Percentiles rank a stretch among this genome's conserved stretches.
Conservation (phyloP, 331 rosid genomes). For the Acacia pycnantha region DNA sequence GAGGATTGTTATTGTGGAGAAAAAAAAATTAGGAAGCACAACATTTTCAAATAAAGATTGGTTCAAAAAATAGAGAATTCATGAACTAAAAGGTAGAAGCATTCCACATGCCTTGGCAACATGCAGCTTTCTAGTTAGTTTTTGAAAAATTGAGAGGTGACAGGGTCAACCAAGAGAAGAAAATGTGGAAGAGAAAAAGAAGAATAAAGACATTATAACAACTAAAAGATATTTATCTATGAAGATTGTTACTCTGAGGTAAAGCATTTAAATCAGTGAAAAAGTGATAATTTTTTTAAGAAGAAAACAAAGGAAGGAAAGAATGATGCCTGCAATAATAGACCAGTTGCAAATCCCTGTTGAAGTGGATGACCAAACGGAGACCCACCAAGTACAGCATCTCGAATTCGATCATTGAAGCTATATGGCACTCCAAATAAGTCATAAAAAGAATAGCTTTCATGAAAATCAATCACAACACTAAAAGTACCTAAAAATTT, state of each 20-base stretch:
- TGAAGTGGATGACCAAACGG: constrained; percentile 97
- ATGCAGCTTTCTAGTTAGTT: constrained; percentile 5
- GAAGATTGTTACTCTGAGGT: constrained; percentile 9
- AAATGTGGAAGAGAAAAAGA: background rate
- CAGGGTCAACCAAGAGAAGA: background rate
- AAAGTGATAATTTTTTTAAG: background rate
- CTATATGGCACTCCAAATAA: constrained; percentile 45
- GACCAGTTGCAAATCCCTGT: constrained; percentile 95
- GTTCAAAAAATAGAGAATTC: background rate
- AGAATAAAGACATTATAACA: constrained; percentile 1
- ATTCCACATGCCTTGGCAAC: background rate
- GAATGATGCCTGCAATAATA: constrained; percentile 59
- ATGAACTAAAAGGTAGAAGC: background rate
- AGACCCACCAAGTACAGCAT: constrained; percentile 93
- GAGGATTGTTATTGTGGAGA: background rate
- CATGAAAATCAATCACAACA: constrained; percentile 3
- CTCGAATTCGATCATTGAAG: constrained; percentile 94
- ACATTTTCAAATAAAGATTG: background rate
- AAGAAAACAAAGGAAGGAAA: background rate
- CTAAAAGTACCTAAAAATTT: background rate
- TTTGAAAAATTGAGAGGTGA: background rate
- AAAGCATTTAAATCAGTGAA: constrained; percentile 3
- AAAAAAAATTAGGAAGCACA: background rate
- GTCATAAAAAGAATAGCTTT: constrained; percentile 18
- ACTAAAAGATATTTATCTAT: background rate